A percentile compares a stretch with the other conserved stretches of the same genome.
Evolutionary conservation across 2,329 filamentous ascomycete genomes (phyloP).

Genomic region (Endocalyx cinctus): DNA sequence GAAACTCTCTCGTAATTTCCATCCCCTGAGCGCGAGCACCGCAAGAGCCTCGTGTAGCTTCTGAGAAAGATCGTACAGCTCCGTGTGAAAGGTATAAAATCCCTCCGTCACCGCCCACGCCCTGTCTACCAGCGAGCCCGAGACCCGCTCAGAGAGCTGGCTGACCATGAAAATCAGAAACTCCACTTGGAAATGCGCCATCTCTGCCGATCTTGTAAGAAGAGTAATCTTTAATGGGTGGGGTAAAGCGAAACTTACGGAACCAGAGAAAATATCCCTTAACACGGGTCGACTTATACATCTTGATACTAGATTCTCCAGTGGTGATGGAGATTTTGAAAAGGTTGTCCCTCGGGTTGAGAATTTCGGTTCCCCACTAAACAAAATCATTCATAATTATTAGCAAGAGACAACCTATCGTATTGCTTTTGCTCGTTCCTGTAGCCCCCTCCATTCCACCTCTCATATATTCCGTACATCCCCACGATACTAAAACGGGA

Average conservation of each 20-base stretch:
- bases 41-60: constrained; percentile 42
- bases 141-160: constrained; percentile 45
- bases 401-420: no score
- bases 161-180: constrained; percentile 52
- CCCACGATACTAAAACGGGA: neutral
- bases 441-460: no score
- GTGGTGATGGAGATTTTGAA: constrained; percentile 50
- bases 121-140: constrained; percentile 47
- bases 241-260: constrained; percentile 27
- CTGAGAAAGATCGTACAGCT: constrained; percentile 45
- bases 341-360: constrained; percentile 46
- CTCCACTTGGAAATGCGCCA: constrained; percentile 49
- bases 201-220: constrained; percentile 18
- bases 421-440: no score
- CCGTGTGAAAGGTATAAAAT: constrained; percentile 44
- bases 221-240: no score
- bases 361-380: constrained; percentile 46
- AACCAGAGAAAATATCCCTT: constrained; percentile 51
- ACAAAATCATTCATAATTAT: no score
- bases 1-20: constrained; percentile 44
- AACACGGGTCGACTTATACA: constrained; percentile 38
- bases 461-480: no score
- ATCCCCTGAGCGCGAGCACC: constrained; percentile 46
- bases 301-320: constrained; percentile 41
- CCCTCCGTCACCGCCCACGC: constrained; percentile 46